These are phyloP conservation scores for Wallacemonas sp. DNA, from an alignment of 208 protist genomes.

Conservation along the genomic window DNA sequence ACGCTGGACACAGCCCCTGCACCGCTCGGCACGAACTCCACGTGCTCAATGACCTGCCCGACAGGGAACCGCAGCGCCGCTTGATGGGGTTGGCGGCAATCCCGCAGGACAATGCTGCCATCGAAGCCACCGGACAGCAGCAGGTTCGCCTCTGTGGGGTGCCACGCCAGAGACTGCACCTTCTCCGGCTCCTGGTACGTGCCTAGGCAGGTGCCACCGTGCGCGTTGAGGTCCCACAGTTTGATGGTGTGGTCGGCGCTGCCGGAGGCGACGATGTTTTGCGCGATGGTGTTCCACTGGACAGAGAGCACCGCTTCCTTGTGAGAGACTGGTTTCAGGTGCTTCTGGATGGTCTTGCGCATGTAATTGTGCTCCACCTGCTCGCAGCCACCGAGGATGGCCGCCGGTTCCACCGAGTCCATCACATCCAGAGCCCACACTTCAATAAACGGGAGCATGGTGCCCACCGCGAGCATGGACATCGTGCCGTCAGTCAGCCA, in stretches of 20 bases:
- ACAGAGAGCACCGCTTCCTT: constrained; percentile 94
- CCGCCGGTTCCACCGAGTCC: constrained; percentile 91
- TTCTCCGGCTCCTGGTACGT: constrained; percentile 93
- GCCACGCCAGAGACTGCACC: constrained; percentile 90
- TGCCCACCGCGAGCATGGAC: constrained; percentile 96
- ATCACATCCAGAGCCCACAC: constrained; percentile 98
- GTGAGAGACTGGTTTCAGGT: constrained; percentile 83
- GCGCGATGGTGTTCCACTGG: constrained; percentile 90
- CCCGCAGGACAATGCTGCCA: constrained; percentile 55
- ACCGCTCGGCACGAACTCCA: constrained; percentile 53
- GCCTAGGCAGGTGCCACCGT: constrained; percentile 68
- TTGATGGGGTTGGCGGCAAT: constrained; percentile 74
- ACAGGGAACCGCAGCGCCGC: constrained; percentile 53
- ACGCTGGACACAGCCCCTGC: constrained; percentile 11
- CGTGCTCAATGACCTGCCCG: constrained; percentile 64
- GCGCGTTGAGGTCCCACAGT: constrained; percentile 94
- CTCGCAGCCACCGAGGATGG: constrained; percentile 87
- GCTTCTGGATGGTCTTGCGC: constrained; percentile 48
- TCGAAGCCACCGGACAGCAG: constrained; percentile 91
- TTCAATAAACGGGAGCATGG: constrained; percentile 96
- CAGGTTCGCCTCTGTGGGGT: constrained; percentile 77
- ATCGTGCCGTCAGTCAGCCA: constrained; percentile 92
- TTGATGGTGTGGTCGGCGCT: constrained; percentile 96
- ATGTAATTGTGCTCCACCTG: constrained; percentile 73
- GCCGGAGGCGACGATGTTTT: constrained; percentile 92